phyloP scores from a whole-genome alignment of 176 grass and related monocot species.

The Carex kokanica region DNA sequence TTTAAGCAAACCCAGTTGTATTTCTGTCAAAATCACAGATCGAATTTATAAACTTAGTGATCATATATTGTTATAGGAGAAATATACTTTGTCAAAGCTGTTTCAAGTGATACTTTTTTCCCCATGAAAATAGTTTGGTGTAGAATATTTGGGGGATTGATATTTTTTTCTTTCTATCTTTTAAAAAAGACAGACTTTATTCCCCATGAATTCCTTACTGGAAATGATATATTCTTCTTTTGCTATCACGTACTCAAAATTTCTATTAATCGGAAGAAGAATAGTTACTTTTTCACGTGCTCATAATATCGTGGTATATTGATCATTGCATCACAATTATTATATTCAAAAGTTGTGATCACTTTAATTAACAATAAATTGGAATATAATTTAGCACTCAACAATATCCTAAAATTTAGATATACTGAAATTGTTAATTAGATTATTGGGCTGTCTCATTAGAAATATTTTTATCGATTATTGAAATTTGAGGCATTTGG shows the following conservation, averaged over 20 bases:
- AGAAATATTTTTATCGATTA: too few species aligned
- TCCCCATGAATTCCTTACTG: neutral
- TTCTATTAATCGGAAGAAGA: neutral
- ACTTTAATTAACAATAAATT: neutral
- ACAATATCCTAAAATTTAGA: too few species aligned
- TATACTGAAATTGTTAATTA: too few species aligned
- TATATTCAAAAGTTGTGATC: neutral
- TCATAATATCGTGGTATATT: neutral
- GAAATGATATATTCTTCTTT: neutral
- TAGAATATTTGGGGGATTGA: neutral
- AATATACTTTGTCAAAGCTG: neutral
- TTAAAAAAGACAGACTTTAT: neutral
- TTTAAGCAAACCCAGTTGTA: neutral
- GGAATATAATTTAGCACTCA: neutral
- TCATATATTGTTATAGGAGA: neutral
- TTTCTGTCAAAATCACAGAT: too few species aligned
- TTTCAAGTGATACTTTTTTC: too few species aligned
- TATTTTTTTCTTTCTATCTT: neutral
- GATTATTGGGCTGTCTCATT: too few species aligned
- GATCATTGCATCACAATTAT: neutral
- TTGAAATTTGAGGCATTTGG: too few species aligned
- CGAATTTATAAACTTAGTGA: neutral
- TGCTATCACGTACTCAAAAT: neutral
- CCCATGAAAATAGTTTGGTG: neutral
- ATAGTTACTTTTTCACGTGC: neutral